Evolutionary conservation across 139 green algal genomes (phyloP), one percentile per base, ranked within the genome.

Genomic region (Volvox africanus): DNA sequence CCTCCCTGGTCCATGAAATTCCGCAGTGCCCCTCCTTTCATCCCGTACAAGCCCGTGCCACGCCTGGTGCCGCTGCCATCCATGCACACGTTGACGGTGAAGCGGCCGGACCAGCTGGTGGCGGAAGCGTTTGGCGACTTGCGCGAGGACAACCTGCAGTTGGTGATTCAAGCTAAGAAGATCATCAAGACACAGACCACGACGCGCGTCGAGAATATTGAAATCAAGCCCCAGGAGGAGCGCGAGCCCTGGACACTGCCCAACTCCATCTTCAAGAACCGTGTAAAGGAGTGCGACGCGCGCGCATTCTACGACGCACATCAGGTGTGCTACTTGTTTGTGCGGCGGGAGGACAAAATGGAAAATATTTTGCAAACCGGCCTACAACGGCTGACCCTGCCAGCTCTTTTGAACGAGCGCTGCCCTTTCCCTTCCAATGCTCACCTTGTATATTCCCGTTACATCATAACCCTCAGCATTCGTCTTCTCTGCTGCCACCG

Each of bases 21-120:
- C 50, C 84, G 91, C 77, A 94, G 87, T 67, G 93, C 95, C 1
- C 94, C 94, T 13, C 93, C 94, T 22, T 97, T 97, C 92, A 95
- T 96, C 33, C 95, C 95, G 1, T 96, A 96, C 90, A 96, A 96
- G 88, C 94, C 95, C 12, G 94, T 97, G 69, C 96, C 96, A 0
- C 93, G 94, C 50, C 88, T 98, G 68, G 96, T 97, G 81, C 96
- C 95, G 17, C 90, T 98, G 90, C 96, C 96, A 12, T 30, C 36
- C 30, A 86, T 88, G 61, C 96, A 97, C 91, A 97, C 92, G 1
- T 92, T 97, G 36, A 75, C 90, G 21, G 96, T 97, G 28, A 91
- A 93, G 87, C 89, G 90, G 24, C 95, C 95, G 12, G 90, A 96
- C 77, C 67, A 92, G 79, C 77, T 95, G 11, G 82, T 92, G 20